These are phyloP conservation scores for Tieghemostelium lacteum DNA, from an alignment of 78 protist genomes.

Conservation along the genomic window DNA sequence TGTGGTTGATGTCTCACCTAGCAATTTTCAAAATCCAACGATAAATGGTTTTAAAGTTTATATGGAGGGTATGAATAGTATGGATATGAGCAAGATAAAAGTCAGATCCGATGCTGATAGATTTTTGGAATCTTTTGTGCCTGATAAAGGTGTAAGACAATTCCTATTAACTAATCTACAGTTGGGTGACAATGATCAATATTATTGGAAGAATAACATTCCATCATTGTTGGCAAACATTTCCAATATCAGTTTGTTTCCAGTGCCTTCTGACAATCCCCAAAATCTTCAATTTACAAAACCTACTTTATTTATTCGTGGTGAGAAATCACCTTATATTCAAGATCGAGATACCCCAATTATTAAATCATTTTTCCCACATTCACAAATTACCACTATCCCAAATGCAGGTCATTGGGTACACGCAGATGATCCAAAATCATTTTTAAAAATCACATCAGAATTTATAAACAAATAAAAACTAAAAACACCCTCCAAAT, in stretches of 20 bases:
- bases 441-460: constrained; percentile 6
- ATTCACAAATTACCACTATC: constrained; percentile 3
- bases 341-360: constrained; percentile 4
- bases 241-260: constrained; percentile 2
- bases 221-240: constrained; percentile 11
- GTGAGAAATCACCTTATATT: constrained; percentile 46
- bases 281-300: background rate
- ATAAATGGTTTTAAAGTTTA: constrained; percentile 18
- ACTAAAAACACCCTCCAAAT: too few species aligned
- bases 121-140: constrained; percentile 21
- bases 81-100: constrained; percentile 2
- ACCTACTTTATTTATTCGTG: constrained; percentile 21
- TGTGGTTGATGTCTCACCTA: constrained; percentile 57
- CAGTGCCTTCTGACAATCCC: background rate
- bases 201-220: constrained; percentile 33
- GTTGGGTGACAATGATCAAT: background rate
- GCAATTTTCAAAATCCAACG: background rate
- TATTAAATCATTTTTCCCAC: constrained; percentile 27
- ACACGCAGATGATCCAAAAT: constrained; percentile 48
- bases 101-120: constrained; percentile 36
- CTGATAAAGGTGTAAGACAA: constrained; percentile 25
- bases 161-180: constrained; percentile 38
- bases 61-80: constrained; percentile 13
- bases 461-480: constrained; percentile 43
- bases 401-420: constrained; percentile 66